Evolutionary conservation across 1,284 basidiomycete genomes (phyloP).

Genomic region (Vanrija pseudolonga): DNA sequence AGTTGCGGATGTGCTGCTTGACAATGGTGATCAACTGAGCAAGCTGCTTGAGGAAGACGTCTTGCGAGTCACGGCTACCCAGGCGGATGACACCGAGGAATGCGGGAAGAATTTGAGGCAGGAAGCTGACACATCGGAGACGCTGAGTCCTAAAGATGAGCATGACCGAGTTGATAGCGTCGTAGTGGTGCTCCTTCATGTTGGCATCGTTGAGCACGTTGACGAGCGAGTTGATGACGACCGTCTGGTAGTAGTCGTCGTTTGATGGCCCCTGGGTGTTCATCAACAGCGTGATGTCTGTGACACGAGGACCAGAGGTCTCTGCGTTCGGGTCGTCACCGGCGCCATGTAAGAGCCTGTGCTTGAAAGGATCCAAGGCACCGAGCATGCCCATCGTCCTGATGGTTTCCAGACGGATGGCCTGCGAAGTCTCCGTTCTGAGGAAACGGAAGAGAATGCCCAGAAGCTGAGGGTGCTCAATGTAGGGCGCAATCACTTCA

Average conservation of each 20-base stretch:
- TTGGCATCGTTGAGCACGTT: constrained; percentile 86
- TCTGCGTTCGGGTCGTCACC: constrained; percentile 62
- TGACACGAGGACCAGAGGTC: constrained; percentile 51
- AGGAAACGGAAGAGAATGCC: constrained; percentile 81
- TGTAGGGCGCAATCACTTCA: constrained; percentile 85
- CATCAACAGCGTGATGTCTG: constrained; percentile 58
- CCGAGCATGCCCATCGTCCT: constrained; percentile 95
- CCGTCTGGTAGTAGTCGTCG: constrained; percentile 97
- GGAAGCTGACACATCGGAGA: constrained; percentile 89
- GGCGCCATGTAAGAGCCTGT: constrained; percentile 78
- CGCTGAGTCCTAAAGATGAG: constrained; percentile 99
- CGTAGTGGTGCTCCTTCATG: constrained; percentile 78
- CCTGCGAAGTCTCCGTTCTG: constrained; percentile 71
- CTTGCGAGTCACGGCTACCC: constrained; percentile 74
- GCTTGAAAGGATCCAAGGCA: constrained; percentile 94
- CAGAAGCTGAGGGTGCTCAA: constrained; percentile 88
- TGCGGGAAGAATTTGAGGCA: constrained; percentile 95
- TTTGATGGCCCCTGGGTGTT: constrained; percentile 59
- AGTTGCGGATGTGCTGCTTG: constrained; percentile 95
- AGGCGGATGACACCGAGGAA: constrained; percentile 85
- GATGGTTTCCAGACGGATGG: constrained; percentile 80
- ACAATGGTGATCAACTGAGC: constrained; percentile 95
- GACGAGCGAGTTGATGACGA: constrained; percentile 86
- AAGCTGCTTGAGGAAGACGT: constrained; percentile 94
- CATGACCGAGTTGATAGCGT: constrained; percentile 97